Evolutionary conservation across 2,329 filamentous ascomycete species (phyloP).

Genomic region (Ophiostoma piceae): DNA sequence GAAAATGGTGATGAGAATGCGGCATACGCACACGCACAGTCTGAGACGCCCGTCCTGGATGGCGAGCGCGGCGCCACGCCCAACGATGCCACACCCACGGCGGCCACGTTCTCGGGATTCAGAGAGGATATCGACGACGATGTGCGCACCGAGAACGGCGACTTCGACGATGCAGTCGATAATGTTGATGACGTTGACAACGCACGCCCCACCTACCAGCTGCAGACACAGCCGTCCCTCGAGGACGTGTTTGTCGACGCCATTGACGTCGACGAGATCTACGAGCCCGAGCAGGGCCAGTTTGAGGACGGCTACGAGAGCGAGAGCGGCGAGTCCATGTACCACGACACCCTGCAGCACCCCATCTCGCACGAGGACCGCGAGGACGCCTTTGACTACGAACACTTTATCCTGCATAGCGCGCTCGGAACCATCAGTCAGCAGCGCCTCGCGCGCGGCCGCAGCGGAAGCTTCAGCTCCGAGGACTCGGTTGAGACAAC

Average conservation of each 20-base stretch:
- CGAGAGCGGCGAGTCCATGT: conserved; percentile 59
- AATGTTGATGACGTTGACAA: background rate
- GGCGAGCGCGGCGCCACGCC: background rate
- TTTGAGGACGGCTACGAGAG: conserved; percentile 43
- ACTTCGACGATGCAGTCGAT: conserved; percentile 28
- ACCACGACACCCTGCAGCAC: conserved; percentile 56
- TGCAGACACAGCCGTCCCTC: conserved; percentile 29
- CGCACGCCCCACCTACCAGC: background rate
- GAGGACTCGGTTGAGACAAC: conserved; percentile 59
- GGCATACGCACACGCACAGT: too few relatives aligned
- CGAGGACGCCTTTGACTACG: conserved; percentile 92
- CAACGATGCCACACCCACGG: background rate
- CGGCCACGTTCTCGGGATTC: background rate
- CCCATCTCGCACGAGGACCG: conserved; percentile 82
- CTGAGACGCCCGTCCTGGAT: background rate
- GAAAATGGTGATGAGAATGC: background rate
- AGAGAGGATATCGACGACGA: conserved; percentile 36
- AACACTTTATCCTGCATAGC: conserved; percentile 91
- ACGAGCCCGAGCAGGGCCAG: conserved; percentile 32
- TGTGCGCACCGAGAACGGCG: conserved; percentile 39
- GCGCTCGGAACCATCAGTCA: conserved; percentile 73
- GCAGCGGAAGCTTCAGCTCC: conserved; percentile 52
- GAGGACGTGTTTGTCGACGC: conserved; percentile 32
- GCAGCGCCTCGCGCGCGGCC: conserved; percentile 43
- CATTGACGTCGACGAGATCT: conserved; percentile 34